Percentiles rank a stretch among this genome's conserved stretches.
These are phyloP conservation scores for Crassisporium funariophilum DNA, from an alignment of 768 basidiomycete genomes.

Conservation along the genomic window DNA sequence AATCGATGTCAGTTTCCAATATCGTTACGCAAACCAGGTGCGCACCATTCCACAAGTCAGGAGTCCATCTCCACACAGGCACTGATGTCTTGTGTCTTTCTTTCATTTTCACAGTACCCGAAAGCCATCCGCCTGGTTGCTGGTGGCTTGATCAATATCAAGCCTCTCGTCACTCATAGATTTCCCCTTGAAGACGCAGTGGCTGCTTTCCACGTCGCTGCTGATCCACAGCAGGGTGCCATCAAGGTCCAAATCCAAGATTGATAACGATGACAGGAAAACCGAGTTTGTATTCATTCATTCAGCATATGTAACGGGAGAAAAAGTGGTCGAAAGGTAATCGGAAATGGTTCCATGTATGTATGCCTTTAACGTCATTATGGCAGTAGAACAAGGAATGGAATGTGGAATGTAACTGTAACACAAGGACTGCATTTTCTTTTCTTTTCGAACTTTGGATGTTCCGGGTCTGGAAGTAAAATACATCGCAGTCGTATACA, in stretches of 20 bases:
- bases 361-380: no score
- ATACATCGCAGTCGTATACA: no score
- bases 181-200: slow-evolving; percentile 74
- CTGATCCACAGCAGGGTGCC: slow-evolving; percentile 65
- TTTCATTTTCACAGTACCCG: slow-evolving; percentile 56
- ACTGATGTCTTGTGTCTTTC: not conserved
- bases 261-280: slow-evolving; percentile 26
- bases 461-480: no score
- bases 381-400: no score
- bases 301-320: not conserved
- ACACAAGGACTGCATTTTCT: no score
- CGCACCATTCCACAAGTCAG: slow-evolving; percentile 5
- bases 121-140: slow-evolving; percentile 85
- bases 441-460: no score
- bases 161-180: slow-evolving; percentile 79
- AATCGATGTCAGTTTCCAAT: slow-evolving; percentile 69
- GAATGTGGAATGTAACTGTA: no score
- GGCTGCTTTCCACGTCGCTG: slow-evolving; percentile 77
- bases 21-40: slow-evolving; percentile 68
- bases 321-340: no score
- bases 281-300: not conserved
- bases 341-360: no score
- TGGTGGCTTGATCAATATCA: slow-evolving; percentile 68
- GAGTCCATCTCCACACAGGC: not conserved
- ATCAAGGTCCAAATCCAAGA: slow-evolving; percentile 72